A percentile compares a stretch with the other conserved stretches of the same genome.
phyloP scores from a whole-genome alignment of 495 filamentous ascomycete species.

The Cercophora newfieldiana region DNA sequence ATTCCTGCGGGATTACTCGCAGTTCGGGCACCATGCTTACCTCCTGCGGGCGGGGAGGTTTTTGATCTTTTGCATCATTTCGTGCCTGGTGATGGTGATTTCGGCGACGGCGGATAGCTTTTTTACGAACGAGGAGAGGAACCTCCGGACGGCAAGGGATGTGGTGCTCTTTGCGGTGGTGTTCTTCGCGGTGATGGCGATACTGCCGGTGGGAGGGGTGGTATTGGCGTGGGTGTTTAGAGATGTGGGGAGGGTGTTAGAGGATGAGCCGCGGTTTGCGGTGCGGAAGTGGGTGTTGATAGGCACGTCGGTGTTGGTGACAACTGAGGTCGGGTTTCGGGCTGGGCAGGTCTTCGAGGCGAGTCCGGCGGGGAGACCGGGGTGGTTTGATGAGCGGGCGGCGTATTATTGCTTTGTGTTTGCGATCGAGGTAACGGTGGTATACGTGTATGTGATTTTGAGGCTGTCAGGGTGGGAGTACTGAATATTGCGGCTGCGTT shows the following conservation, averaged over 20 bases:
- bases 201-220: conserved; percentile 57
- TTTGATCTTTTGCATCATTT: conserved; percentile 58
- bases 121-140: conserved; percentile 55
- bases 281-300: conserved; percentile 6
- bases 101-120: conserved; percentile 58
- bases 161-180: conserved; percentile 64
- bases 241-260: not conserved
- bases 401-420: conserved; percentile 20
- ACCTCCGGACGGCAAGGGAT: conserved; percentile 46
- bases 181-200: conserved; percentile 63
- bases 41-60: conserved; percentile 34
- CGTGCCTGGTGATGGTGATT: conserved; percentile 67
- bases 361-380: not conserved
- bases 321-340: conserved; percentile 18
- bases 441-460: not conserved
- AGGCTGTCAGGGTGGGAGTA: not conserved
- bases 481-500: not conserved
- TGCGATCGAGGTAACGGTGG: conserved; percentile 16
- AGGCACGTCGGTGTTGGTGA: conserved; percentile 12
- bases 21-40: conserved; percentile 60
- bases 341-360: conserved; percentile 12
- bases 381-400: conserved; percentile 16
- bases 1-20: conserved; percentile 68
- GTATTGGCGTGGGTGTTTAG: not conserved
- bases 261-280: not conserved